Conservation (phyloP, 228 moss, liverwort and hornwort species). For the Sphagnum magellanicum region DNA sequence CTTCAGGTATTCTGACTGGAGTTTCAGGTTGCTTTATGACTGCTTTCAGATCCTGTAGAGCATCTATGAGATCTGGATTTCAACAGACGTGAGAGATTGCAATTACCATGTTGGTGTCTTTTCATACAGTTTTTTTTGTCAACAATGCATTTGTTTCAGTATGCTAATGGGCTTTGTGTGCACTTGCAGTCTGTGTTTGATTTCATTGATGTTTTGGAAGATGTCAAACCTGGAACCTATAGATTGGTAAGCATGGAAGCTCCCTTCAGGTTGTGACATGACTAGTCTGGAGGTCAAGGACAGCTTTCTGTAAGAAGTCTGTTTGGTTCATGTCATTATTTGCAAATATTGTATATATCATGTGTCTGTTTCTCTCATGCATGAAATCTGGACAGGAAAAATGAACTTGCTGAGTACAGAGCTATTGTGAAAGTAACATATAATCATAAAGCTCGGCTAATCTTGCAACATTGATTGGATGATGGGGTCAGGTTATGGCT, state of each 20-base stretch:
- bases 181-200: slow-evolving; percentile 43
- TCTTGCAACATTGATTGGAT: background rate
- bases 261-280: background rate
- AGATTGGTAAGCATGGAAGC: slow-evolving; percentile 31
- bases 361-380: background rate
- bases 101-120: background rate
- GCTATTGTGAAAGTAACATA: too few relatives aligned
- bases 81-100: background rate
- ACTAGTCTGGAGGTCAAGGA: background rate
- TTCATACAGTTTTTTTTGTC: background rate
- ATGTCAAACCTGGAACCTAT: slow-evolving; percentile 48
- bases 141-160: background rate
- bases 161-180: background rate
- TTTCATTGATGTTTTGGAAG: slow-evolving; percentile 52
- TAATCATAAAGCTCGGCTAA: too few relatives aligned
- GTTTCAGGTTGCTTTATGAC: background rate
- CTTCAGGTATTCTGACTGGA: slow-evolving; percentile 26
- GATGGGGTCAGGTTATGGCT: background rate
- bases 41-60: background rate
- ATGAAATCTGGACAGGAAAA: background rate
- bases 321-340: background rate
- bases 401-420: background rate
- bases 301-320: background rate
- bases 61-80: background rate
- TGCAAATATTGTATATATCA: background rate